Evolutionary conservation across 2,329 filamentous ascomycete genomes (phyloP), one percentile per base, ranked within the genome.

Genomic region (Delphinella strobiligena): DNA sequence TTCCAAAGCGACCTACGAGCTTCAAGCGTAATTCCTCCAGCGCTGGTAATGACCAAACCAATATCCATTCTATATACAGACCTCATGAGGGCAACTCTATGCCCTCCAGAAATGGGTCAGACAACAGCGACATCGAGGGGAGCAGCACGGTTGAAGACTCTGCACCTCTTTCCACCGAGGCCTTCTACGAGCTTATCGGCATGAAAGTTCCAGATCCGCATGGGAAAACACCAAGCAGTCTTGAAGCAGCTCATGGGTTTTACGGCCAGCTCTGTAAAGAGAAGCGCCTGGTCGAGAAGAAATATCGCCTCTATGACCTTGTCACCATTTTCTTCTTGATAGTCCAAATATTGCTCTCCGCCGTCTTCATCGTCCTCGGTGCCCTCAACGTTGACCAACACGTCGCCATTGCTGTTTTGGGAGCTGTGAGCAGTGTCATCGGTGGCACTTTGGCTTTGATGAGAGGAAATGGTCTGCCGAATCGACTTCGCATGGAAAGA

Each of bases 401-500:
- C 19, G 42, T 54, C 15, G 49, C 52, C n/a, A 52, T 58, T 16
- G 54, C 52, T 3, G 39, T 52, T 2, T 46, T 59, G 0, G 54
- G 55, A 5, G 56, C 56, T 2, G 43, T 60, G 10, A 54, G 52
- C 33, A 56, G 54, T 2, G 51, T 60, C 4, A 50, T 59, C 3
- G 56, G 50, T 7, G 58, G 58, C 3, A 40, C 50, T 12, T 40
- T 61, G 34, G 52, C 54, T 14, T 31, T 61, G n/a, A 54, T 55
- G 46, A 55, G 53, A 35, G 59, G 57, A 0, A 55, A 59, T 44
- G 55, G 58, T 1, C 40, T 60, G n/a, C 55, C 58, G n/a, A 57
- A 53, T 36, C 43, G 57, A 3, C 39, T 60, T n/a, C 41, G 55
- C 18, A 53, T 57, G 46, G 53, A 54, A 37, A 36, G 49, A 30